These are phyloP conservation scores for Phlegmacium glaucopus DNA, from an alignment of 768 basidiomycete genomes.

Conservation along the genomic window DNA sequence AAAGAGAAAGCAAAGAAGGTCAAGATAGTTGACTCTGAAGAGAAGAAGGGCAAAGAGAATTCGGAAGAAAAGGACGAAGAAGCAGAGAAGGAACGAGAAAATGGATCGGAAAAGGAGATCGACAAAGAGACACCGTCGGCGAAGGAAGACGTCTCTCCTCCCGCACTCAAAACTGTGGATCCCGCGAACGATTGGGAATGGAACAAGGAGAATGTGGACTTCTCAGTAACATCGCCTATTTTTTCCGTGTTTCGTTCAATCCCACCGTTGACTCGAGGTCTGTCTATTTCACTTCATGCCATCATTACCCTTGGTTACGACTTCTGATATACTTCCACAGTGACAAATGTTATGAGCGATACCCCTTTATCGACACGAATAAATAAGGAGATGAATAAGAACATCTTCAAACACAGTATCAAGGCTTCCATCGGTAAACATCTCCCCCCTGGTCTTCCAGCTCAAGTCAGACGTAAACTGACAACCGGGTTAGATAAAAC, in stretches of 20 bases:
- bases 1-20: conserved; percentile 21
- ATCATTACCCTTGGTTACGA: conserved; percentile 1
- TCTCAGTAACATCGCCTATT: conserved; percentile 20
- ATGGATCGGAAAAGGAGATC: neutral
- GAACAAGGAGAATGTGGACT: conserved; percentile 25
- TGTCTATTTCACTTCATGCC: conserved; percentile 6
- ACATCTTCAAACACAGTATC: conserved; percentile 63
- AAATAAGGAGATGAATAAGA: conserved; percentile 28
- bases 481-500: conserved; percentile 53
- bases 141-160: conserved; percentile 13
- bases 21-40: neutral
- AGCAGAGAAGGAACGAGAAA: neutral
- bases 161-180: conserved; percentile 15
- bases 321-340: conserved; percentile 5
- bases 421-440: conserved; percentile 66
- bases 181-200: conserved; percentile 10
- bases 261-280: conserved; percentile 29
- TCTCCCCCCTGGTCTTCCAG: neutral
- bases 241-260: conserved; percentile 25
- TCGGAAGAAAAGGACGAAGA: conserved; percentile 11
- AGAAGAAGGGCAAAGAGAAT: conserved; percentile 24
- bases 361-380: conserved; percentile 15
- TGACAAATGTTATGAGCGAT: conserved; percentile 20
- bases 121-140: neutral
- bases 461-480: neutral